A percentile compares a stretch with the other conserved stretches of the same genome.
These are phyloP conservation scores for Tolypocladium tropicale DNA, from an alignment of 2,329 filamentous ascomycete genomes.

Conservation along the genomic window DNA sequence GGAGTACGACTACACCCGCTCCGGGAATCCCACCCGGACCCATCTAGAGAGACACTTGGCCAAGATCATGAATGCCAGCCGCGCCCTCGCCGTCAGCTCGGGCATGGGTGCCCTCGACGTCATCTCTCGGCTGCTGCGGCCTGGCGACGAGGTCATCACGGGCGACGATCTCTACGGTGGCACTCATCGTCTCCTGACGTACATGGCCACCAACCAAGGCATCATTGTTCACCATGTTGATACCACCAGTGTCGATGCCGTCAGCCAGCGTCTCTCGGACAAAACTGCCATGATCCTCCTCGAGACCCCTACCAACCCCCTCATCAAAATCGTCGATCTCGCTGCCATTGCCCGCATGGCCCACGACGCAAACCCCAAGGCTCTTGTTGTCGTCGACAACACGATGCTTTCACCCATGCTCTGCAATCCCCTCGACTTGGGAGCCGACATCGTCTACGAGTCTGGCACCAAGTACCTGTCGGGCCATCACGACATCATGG, in stretches of 20 bases:
- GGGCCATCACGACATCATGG: conserved; percentile 98
- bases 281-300: conserved; percentile 95
- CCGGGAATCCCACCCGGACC: conserved; percentile 90
- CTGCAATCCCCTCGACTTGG: conserved; percentile 84
- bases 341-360: conserved; percentile 64
- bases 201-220: conserved; percentile 76
- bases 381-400: conserved; percentile 90
- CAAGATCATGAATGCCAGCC: conserved; percentile 95
- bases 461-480: conserved; percentile 97
- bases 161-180: conserved; percentile 96
- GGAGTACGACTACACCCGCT: conserved; percentile 98
- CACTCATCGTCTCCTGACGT: conserved; percentile 87
- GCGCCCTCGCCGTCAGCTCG: conserved; percentile 85
- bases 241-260: conserved; percentile 67
- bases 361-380: conserved; percentile 67
- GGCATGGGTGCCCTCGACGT: conserved; percentile 97
- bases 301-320: conserved; percentile 91
- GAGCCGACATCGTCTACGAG: conserved; percentile 94
- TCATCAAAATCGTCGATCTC: conserved; percentile 97
- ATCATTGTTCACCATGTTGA: conserved; percentile 96
- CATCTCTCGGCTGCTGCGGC: conserved; percentile 79
- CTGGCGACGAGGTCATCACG: conserved; percentile 93
- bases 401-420: conserved; percentile 97
- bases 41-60: conserved; percentile 94
- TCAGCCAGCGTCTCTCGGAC: conserved; percentile 55